phyloP scores from a whole-genome alignment of 495 filamentous ascomycete species.

The Viridothelium virens region DNA sequence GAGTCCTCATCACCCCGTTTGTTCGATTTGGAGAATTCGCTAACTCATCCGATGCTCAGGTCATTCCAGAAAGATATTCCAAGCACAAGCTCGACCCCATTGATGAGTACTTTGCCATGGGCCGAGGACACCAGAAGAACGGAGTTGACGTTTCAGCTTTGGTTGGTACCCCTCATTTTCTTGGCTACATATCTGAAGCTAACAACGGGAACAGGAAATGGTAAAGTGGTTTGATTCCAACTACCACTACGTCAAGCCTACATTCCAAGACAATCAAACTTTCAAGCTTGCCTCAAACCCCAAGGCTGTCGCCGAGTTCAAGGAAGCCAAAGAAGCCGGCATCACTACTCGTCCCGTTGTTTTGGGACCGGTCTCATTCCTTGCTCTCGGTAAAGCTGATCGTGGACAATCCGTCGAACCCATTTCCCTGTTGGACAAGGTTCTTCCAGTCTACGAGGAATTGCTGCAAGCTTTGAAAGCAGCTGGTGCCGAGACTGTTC shows the following conservation, averaged over 20 bases:
- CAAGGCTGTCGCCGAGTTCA: constrained; percentile 89
- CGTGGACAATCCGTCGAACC: constrained; percentile 84
- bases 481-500: constrained; percentile 87
- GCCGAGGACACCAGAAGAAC: constrained; percentile 88
- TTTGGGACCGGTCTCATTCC: constrained; percentile 92
- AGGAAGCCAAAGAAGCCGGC: constrained; percentile 94
- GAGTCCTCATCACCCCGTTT: constrained; percentile 34
- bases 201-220: constrained; percentile 60
- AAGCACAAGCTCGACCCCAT: constrained; percentile 74
- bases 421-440: constrained; percentile 83
- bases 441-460: constrained; percentile 87
- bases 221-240: constrained; percentile 99
- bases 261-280: constrained; percentile 86
- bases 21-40: neutral
- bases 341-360: constrained; percentile 88
- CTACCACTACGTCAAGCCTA: constrained; percentile 99
- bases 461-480: constrained; percentile 85
- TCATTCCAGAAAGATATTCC: constrained; percentile 82
- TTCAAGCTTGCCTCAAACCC: constrained; percentile 82
- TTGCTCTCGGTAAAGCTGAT: constrained; percentile 92
- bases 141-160: constrained; percentile 87
- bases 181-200: neutral
- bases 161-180: constrained; percentile 29
- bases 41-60: constrained; percentile 41
- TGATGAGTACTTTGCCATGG: constrained; percentile 99